These are phyloP conservation scores for Globisporangium barbulae DNA, from an alignment of 352 stramenopile genomes.

Conservation along the genomic window DNA sequence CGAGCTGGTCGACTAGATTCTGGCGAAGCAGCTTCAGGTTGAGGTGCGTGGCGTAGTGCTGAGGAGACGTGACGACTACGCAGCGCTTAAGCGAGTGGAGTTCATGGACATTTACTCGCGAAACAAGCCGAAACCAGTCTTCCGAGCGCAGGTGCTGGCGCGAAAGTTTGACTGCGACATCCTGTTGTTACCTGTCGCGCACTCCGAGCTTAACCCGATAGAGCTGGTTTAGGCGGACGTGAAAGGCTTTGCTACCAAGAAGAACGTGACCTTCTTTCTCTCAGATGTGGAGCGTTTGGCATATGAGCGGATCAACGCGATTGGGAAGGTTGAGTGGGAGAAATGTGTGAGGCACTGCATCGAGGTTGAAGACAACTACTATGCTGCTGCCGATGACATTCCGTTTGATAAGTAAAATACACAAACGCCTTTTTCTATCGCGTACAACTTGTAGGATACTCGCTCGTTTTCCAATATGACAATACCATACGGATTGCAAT, in stretches of 20 bases:
- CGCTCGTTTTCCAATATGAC: too few relatives aligned
- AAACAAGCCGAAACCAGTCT: neutral
- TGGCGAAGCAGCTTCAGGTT: slow-evolving; percentile 1
- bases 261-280: slow-evolving; percentile 8
- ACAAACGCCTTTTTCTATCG: too few relatives aligned
- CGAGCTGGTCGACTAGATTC: slow-evolving; percentile 6
- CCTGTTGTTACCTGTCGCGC: slow-evolving; percentile 10
- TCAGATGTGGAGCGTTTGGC: slow-evolving; percentile 2
- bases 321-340: slow-evolving; percentile 3
- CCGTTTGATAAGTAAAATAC: too few relatives aligned
- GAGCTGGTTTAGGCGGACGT: slow-evolving; percentile 15
- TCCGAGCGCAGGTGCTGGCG: neutral
- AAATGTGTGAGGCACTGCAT: slow-evolving; percentile 15
- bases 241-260: slow-evolving; percentile 12
- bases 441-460: too few relatives aligned
- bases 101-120: neutral
- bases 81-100: neutral
- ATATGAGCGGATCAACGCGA: neutral
- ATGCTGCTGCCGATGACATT: neutral
- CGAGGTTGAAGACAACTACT: slow-evolving; percentile 11
- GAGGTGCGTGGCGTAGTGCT: neutral
- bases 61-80: neutral
- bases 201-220: slow-evolving; percentile 15
- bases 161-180: slow-evolving; percentile 13
- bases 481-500: too few relatives aligned